phyloP scores from a whole-genome alignment of 345 rosid species.

The Arabidopsis suecica region DNA sequence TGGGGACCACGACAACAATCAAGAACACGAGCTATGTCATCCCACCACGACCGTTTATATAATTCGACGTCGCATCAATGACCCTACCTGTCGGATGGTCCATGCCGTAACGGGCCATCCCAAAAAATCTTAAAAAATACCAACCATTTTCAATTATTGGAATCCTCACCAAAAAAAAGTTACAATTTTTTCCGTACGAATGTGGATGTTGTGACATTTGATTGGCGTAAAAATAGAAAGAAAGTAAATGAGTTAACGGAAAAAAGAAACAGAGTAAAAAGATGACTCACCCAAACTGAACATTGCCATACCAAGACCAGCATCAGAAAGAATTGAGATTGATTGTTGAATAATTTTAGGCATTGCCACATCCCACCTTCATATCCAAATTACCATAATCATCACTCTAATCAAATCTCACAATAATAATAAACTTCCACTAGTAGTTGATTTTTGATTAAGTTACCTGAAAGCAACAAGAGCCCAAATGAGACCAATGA shows the following conservation, averaged over 20 bases:
- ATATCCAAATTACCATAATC: not conserved
- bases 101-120: constrained; percentile 21
- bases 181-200: constrained; percentile 30
- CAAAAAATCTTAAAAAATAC: not conserved
- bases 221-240: not conserved
- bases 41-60: constrained; percentile 25
- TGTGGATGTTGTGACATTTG: not conserved
- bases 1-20: constrained; percentile 41
- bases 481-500: constrained; percentile 90
- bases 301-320: constrained; percentile 99
- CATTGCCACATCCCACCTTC: constrained; percentile 68
- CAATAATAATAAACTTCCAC: not conserved
- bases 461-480: constrained; percentile 70
- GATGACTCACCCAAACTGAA: constrained; percentile 81
- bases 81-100: constrained; percentile 46
- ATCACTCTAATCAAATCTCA: constrained; percentile 7
- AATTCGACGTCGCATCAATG: constrained; percentile 26
- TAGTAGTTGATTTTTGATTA: not conserved
- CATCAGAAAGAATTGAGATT: constrained; percentile 81
- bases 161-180: constrained; percentile 9
- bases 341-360: constrained; percentile 76
- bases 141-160: constrained; percentile 6
- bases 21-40: constrained; percentile 47
- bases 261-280: not conserved
- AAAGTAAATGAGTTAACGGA: not conserved